phyloP scores from a whole-genome alignment of 331 rosid species.

The Prunus yedoensis region DNA sequence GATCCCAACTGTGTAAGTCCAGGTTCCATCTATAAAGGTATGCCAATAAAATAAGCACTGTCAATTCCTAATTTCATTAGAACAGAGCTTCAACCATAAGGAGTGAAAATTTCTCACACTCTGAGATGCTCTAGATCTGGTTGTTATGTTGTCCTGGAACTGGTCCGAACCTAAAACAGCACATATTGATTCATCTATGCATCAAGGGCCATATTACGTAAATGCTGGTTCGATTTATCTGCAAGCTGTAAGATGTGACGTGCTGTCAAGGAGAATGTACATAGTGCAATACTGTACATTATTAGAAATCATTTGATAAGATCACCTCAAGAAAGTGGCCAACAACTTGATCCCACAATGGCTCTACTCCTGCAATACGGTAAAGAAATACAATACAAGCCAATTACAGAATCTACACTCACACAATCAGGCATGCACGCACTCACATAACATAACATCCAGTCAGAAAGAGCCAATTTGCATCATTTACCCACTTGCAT shows the following conservation, averaged over 20 bases:
- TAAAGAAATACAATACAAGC: conserved; percentile 12
- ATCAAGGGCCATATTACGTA: conserved; percentile 89
- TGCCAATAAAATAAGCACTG: conserved; percentile 15
- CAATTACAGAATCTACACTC: not conserved
- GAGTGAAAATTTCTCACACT: conserved; percentile 53
- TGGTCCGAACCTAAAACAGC: conserved; percentile 84
- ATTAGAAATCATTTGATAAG: conserved; percentile 1
- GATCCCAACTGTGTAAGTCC: conserved; percentile 47
- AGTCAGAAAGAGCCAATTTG: not conserved
- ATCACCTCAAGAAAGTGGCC: conserved; percentile 90
- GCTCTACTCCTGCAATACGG: conserved; percentile 71
- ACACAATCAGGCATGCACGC: not conserved
- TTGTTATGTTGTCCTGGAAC: conserved; percentile 52
- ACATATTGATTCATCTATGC: conserved; percentile 89
- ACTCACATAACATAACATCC: not conserved
- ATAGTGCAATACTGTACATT: conserved; percentile 15
- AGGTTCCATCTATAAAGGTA: conserved; percentile 55
- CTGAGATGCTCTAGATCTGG: conserved; percentile 46
- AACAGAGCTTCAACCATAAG: conserved; percentile 17
- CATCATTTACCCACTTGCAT: not conserved
- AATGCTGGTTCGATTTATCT: conserved; percentile 71
- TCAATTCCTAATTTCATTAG: conserved; percentile 24
- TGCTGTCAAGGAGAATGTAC: conserved; percentile 28
- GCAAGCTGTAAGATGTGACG: conserved; percentile 71
- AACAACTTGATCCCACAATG: conserved; percentile 91